Conservation (phyloP, 2,329 filamentous ascomycete genomes). For the Myriosclerotinia scirpicola region DNA sequence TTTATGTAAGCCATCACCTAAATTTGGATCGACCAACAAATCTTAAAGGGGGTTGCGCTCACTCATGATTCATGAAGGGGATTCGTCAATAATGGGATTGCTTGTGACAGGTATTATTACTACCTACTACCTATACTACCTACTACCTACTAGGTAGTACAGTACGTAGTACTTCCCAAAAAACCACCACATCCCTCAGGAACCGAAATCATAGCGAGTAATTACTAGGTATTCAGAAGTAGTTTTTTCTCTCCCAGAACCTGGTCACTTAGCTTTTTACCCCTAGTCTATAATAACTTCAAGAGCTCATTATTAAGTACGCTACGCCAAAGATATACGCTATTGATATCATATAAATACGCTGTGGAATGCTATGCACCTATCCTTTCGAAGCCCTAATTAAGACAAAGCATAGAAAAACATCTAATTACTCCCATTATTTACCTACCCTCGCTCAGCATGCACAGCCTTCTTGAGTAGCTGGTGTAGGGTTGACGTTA, state of each 20-base stretch:
- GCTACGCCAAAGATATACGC: conserved; percentile 29
- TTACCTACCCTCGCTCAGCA: conserved; percentile 49
- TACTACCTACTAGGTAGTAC: no score
- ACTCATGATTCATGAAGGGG: background rate
- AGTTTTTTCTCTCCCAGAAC: conserved; percentile 8
- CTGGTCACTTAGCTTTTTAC: conserved; percentile 12
- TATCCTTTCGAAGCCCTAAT: conserved; percentile 35
- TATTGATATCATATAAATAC: conserved; percentile 40
- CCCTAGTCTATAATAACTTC: conserved; percentile 20
- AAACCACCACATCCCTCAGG: background rate
- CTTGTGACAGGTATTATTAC: no score
- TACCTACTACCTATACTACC: no score
- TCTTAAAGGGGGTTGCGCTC: conserved; percentile 13
- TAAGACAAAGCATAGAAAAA: conserved; percentile 34
- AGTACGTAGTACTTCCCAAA: background rate
- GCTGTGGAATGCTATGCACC: conserved; percentile 39
- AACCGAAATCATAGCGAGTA: background rate
- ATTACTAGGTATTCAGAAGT: background rate
- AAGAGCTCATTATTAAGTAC: conserved; percentile 20
- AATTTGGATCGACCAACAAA: conserved; percentile 11
- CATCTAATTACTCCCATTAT: conserved; percentile 23
- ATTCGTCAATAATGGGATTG: background rate
- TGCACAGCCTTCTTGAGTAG: conserved; percentile 71
- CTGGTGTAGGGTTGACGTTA: conserved; percentile 72
- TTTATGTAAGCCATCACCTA: conserved; percentile 15